A percentile compares a stretch with the other conserved stretches of the same genome.
Evolutionary conservation across 148 eudicot species (phyloP).

Genomic region (Bassia scoparia): DNA sequence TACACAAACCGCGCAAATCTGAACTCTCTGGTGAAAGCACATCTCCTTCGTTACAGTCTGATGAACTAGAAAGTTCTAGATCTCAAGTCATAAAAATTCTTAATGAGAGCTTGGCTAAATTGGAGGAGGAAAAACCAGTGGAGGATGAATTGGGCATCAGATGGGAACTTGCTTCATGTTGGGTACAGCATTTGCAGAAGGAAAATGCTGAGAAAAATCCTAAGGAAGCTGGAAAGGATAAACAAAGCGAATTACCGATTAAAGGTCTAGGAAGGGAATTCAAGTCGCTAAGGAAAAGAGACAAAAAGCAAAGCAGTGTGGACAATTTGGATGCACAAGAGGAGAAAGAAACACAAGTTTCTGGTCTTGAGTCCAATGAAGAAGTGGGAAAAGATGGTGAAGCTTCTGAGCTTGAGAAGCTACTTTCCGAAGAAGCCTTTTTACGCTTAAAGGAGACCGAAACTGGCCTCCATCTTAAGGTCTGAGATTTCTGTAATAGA

Average conservation of each 20-base stretch:
- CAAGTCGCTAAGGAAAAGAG: constrained; percentile 79
- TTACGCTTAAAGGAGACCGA: constrained; percentile 70
- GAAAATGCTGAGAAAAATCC: constrained; percentile 43
- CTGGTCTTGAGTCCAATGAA: constrained; percentile 30
- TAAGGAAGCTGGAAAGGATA: constrained; percentile 38
- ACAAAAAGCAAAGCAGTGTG: constrained; percentile 38
- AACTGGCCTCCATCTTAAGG: constrained; percentile 89
- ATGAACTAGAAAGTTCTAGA: constrained; percentile 49
- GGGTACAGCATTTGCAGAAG: constrained; percentile 94
- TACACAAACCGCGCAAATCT: constrained; percentile 40
- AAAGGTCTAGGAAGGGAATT: constrained; percentile 91
- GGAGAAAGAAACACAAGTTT: constrained; percentile 35
- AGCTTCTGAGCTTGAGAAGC: constrained; percentile 45
- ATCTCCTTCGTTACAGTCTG: constrained; percentile 28
- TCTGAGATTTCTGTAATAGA: constrained; percentile 5
- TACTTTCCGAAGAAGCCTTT: constrained; percentile 80
- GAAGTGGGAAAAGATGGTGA: constrained; percentile 19
- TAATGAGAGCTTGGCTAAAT: constrained; percentile 53
- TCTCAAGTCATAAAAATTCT: constrained; percentile 46
- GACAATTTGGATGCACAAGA: constrained; percentile 39
- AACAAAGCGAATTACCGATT: constrained; percentile 48
- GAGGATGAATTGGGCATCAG: constrained; percentile 47
- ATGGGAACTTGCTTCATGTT: constrained; percentile 99
- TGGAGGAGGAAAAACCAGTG: constrained; percentile 48
- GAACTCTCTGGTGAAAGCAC: constrained; percentile 46